Conservation (phyloP, 2,329 filamentous ascomycete genomes). For the Exophiala mesophila region DNA sequence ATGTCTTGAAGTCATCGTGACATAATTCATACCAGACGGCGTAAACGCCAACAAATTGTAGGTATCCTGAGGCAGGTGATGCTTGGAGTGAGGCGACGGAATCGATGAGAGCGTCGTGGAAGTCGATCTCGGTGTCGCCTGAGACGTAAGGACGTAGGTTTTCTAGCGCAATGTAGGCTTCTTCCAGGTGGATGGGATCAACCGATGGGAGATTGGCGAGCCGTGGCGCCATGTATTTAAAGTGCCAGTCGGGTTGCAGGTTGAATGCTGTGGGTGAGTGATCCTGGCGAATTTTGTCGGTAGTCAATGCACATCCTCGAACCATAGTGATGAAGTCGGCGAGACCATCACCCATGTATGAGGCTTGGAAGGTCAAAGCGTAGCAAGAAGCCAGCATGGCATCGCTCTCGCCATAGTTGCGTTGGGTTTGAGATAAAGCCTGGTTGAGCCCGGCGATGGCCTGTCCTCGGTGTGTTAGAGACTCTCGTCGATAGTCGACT, state of each 20-base stretch:
- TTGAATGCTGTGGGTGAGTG: constrained; percentile 27
- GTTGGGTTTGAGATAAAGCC: constrained; percentile 36
- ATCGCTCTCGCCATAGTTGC: constrained; percentile 26
- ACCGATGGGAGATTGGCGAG: constrained; percentile 20
- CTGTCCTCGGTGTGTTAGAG: constrained; percentile 61
- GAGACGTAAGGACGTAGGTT: constrained; percentile 27
- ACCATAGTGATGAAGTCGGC: constrained; percentile 35
- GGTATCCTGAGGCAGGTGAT: constrained; percentile 32
- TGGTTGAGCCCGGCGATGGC: constrained; percentile 60
- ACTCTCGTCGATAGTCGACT: constrained; percentile 50
- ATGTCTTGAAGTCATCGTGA: constrained; percentile 39
- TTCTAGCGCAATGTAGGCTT: constrained; percentile 24
- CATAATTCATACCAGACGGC: constrained; percentile 37
- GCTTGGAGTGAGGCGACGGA: constrained; percentile 21
- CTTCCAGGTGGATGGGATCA: constrained; percentile 18
- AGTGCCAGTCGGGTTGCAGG: constrained; percentile 24
- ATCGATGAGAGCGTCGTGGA: constrained; percentile 25
- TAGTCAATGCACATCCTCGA: constrained; percentile 31
- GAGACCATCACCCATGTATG: constrained; percentile 33
- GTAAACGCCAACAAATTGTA: constrained; percentile 40
- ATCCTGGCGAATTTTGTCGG: constrained; percentile 33
- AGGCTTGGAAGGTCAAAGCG: constrained; percentile 32
- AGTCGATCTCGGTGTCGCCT: constrained; percentile 28
- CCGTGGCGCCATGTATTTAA: constrained; percentile 24
- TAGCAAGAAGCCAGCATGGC: constrained; percentile 33